Base-by-base conservation (phyloP, 176 grass and related monocot species). In the Olyra latifolia region DNA sequence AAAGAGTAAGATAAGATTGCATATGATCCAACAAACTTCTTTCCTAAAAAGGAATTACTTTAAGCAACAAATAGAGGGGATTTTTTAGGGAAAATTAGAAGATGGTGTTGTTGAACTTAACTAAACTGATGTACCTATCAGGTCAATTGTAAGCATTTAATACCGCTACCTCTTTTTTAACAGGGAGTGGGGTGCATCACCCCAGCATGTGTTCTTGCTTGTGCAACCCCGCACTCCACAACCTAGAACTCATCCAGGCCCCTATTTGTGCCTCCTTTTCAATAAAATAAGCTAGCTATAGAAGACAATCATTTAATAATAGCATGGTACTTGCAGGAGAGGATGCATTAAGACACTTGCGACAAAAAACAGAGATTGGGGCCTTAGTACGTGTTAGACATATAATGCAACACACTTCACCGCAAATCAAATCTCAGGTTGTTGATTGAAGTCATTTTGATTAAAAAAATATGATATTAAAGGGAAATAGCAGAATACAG, bases 11-110 rank as follows among this genome's bases (percentile, higher is more conserved):
- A 74, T 28, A 20, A 55, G 29, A 64, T 52, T 62, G 52, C 4
- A 74, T 39, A 64, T 70, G 15, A 40, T 41, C 30, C 0, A 3
- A 62, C 11, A 64, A 72, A 46, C 58, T 46, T 82, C 27, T 44
- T 80, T 17, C 17, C 41, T 64, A 60, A 78, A 78, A 82, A 81
- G 27, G 8, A 79, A 72, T 65, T 66, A 19, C 74, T 66, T 54
- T 16, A 65, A 53, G 59, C n/a, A 61, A 32, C 24, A 87, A 71
- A 15, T 23, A 45, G 19, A 53, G 28, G 32, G 46, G 35, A 13
- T 13, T 23, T 23, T 72, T 58, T 41, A 23, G 12, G 15, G 22
- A 69, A 59, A 76, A 50, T 24, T 87, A 24, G 4, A 69, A 80
- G 43, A 49, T 17, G 35, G 13, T 58, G 27, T 67, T 61, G 43